Percentiles rank a stretch among this genome's conserved stretches.
phyloP scores from a whole-genome alignment of 345 rosid species.

The Boechera stricta region DNA sequence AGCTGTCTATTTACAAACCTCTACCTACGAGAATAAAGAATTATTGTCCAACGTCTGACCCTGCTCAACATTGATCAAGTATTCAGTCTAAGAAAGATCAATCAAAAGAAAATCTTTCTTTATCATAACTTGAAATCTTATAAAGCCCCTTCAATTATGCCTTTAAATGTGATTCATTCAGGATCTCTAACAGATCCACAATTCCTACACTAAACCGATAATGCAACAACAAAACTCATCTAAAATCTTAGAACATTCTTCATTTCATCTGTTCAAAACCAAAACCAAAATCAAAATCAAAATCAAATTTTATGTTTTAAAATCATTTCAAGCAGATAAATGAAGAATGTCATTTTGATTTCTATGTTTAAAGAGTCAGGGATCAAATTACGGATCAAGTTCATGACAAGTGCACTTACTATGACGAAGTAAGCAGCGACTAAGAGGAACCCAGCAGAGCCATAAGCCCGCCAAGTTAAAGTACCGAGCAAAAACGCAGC shows the following conservation, averaged over 20 bases:
- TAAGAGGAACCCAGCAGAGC: slow-evolving; percentile 80
- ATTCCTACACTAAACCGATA: neutral
- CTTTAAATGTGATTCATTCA: neutral
- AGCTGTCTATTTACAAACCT: neutral
- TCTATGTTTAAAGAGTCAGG: neutral
- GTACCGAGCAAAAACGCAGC: slow-evolving; percentile 92
- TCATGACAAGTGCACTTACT: slow-evolving; percentile 47
- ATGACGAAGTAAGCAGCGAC: slow-evolving; percentile 80
- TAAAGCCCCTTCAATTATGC: neutral
- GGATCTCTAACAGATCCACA: neutral
- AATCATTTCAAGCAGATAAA: no score
- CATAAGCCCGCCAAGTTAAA: slow-evolving; percentile 97
- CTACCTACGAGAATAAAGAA: neutral
- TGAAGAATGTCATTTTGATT: no score
- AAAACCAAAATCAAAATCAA: neutral
- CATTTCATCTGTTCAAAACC: neutral
- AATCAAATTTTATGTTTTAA: neutral
- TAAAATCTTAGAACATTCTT: slow-evolving; percentile 7
- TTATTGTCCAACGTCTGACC: neutral
- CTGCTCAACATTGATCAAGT: neutral
- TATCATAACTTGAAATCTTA: neutral
- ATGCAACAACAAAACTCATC: neutral
- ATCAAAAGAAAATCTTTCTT: neutral
- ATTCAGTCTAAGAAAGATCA: neutral
- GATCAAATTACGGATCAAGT: slow-evolving; percentile 1